Evolutionary conservation across 2,329 filamentous ascomycete genomes (phyloP).

Genomic region (Botrytis aclada): DNA sequence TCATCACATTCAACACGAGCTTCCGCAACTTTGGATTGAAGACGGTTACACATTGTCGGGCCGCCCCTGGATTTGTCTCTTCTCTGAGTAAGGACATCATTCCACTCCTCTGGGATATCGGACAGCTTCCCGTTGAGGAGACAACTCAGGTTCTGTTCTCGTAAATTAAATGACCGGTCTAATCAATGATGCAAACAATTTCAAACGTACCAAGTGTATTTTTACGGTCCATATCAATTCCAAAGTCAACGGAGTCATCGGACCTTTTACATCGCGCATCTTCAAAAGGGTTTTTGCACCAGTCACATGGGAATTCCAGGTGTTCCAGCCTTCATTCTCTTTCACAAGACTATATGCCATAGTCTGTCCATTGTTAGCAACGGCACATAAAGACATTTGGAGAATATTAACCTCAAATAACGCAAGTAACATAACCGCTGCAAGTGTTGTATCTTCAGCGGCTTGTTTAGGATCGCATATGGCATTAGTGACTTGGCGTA

Average conservation of each 20-base stretch:
- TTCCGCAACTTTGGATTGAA: conserved; percentile 14
- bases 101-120: conserved; percentile 10
- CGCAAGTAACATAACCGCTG: conserved; percentile 14
- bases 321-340: conserved; percentile 14
- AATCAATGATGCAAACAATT: neutral
- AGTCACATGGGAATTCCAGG: conserved; percentile 16
- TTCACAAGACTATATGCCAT: conserved; percentile 13
- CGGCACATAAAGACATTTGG: neutral
- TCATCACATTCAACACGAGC: conserved; percentile 12
- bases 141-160: conserved; percentile 6
- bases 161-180: neutral
- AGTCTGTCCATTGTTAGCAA: conserved; percentile 1
- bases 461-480: conserved; percentile 12
- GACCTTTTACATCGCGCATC: conserved; percentile 12
- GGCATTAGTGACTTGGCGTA: conserved; percentile 10
- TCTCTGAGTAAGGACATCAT: neutral
- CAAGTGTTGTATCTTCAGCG: conserved; percentile 13
- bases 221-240: conserved; percentile 14
- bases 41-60: conserved; percentile 11
- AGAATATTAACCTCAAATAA: conserved; percentile 8
- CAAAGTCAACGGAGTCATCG: conserved; percentile 12
- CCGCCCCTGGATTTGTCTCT: neutral
- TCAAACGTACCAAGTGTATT: neutral
- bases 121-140: conserved; percentile 13
- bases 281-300: conserved; percentile 12